Conservation (phyloP, 2,329 filamentous ascomycete genomes). For the Fusarium piperis region DNA sequence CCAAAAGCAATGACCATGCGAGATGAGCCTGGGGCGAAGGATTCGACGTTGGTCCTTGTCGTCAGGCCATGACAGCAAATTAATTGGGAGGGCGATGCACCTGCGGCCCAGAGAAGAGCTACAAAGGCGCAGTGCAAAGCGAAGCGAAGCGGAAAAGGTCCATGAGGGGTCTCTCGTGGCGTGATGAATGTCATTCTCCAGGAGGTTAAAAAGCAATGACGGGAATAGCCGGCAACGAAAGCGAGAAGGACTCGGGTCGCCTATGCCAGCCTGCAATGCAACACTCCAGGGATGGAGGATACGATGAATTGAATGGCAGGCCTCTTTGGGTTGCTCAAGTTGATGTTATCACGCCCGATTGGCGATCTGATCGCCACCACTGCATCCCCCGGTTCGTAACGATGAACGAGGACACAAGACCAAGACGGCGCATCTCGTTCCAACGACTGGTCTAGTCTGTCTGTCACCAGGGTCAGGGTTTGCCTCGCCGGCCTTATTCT, state of each 20-base stretch:
- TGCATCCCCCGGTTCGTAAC: neutral
- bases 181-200: neutral
- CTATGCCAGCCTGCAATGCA: neutral
- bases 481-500: neutral
- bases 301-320: neutral
- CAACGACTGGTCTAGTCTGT: neutral
- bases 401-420: neutral
- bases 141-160: neutral
- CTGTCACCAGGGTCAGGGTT: slow-evolving; percentile 6
- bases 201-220: neutral
- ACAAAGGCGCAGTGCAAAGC: neutral
- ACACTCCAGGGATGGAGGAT: neutral
- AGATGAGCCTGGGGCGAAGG: neutral
- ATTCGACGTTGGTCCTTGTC: neutral
- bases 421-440: neutral
- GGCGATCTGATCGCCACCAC: slow-evolving; percentile 18
- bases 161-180: neutral
- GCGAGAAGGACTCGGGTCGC: neutral
- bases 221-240: neutral
- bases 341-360: slow-evolving; percentile 11
- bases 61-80: neutral
- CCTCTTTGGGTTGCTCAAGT: neutral
- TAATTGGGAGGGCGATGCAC: neutral
- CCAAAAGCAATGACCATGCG: slow-evolving; percentile 1
- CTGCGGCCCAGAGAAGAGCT: neutral